phyloP scores from a whole-genome alignment of 257 asterid genomes.

The Solanum chiquidenum region DNA sequence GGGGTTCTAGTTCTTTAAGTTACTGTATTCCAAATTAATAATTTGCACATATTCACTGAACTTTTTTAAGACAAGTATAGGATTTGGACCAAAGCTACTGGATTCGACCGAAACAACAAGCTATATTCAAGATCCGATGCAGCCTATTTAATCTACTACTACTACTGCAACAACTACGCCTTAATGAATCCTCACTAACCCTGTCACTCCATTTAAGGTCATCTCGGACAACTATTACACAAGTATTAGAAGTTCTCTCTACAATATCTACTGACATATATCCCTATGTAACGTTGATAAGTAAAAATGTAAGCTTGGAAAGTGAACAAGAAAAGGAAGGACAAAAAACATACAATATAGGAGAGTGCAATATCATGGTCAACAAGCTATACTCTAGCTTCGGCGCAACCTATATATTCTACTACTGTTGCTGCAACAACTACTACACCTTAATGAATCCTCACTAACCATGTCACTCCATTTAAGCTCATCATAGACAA shows the following conservation, averaged over 20 bases:
- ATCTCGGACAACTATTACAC: neutral
- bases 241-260: neutral
- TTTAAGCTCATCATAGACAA: neutral
- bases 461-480: neutral
- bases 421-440: neutral
- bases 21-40: neutral
- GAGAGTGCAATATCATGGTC: neutral
- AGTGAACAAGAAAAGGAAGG: neutral
- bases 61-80: neutral
- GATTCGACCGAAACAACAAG: neutral
- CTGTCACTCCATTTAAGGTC: neutral
- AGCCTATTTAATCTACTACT: neutral
- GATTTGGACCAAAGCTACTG: neutral
- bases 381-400: neutral
- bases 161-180: neutral
- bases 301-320: neutral
- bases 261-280: neutral
- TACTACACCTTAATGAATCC: neutral
- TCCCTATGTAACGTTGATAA: neutral
- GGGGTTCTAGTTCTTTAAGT: neutral
- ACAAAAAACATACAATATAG: neutral
- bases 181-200: neutral
- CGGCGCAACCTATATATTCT: neutral
- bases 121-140: neutral
- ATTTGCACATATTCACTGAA: neutral